phyloP scores from a whole-genome alignment of 441 rosid species.

The Cnidoscolus chayamansa region DNA sequence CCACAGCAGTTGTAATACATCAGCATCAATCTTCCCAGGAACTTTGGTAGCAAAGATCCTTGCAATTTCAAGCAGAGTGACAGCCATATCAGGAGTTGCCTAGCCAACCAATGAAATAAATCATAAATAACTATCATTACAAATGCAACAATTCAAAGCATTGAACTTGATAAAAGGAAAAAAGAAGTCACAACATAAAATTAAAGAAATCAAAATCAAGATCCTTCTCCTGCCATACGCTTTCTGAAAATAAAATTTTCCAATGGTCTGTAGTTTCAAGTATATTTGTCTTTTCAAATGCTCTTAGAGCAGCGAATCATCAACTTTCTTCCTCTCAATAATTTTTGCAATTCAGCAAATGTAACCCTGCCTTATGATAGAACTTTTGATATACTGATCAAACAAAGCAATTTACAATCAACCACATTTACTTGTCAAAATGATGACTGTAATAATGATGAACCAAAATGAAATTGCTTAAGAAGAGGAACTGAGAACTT shows the following conservation, averaged over 20 bases:
- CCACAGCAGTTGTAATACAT: conserved; percentile 95
- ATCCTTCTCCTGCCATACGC: too few species aligned
- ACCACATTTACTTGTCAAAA: neutral
- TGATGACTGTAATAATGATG: neutral
- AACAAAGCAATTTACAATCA: conserved; percentile 1
- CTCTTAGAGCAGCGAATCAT: neutral
- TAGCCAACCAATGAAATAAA: conserved; percentile 32
- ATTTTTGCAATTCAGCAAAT: neutral
- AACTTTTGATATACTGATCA: neutral
- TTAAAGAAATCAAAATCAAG: neutral
- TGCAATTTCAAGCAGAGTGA: conserved; percentile 98
- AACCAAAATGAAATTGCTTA: neutral
- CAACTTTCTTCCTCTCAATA: neutral
- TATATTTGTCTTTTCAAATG: neutral
- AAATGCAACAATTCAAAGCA: neutral
- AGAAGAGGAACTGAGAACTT: conserved; percentile 6
- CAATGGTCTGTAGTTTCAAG: neutral
- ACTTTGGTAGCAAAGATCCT: conserved; percentile 99
- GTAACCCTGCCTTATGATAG: neutral
- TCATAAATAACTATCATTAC: neutral
- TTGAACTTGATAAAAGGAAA: neutral
- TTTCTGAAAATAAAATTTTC: neutral
- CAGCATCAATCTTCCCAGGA: conserved; percentile 99
- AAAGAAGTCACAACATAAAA: neutral
- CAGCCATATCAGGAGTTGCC: conserved; percentile 99